A percentile compares a stretch with the other conserved stretches of the same genome.
Evolutionary conservation across 495 filamentous ascomycete species (phyloP).

Genomic region (Penicillium lividum): DNA sequence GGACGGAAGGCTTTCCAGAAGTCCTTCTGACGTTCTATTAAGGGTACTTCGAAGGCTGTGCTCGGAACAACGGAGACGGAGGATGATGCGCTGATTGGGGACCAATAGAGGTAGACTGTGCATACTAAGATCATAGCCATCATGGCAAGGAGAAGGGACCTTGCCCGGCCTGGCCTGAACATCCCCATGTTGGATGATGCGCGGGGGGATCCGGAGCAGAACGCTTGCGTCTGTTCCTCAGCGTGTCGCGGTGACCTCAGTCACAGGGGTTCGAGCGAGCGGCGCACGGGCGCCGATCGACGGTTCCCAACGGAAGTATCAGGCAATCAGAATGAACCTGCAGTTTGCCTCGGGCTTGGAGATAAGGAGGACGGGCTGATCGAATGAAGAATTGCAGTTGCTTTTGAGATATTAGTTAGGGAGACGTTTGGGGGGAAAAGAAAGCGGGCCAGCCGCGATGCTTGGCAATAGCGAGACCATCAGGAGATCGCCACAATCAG

Average conservation of each 20-base stretch:
- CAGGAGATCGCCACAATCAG: background rate
- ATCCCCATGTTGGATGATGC: constrained; percentile 26
- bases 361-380: background rate
- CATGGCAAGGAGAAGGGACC: constrained; percentile 32
- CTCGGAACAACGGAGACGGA: constrained; percentile 40
- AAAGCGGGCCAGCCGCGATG: background rate
- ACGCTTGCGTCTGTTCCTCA: background rate
- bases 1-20: constrained; percentile 44
- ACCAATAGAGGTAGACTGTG: constrained; percentile 43
- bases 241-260: constrained; percentile 4
- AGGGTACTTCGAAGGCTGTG: constrained; percentile 41
- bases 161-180: constrained; percentile 36
- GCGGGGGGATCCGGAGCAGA: background rate
- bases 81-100: constrained; percentile 31
- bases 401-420: background rate
- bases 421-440: background rate
- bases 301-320: constrained; percentile 1
- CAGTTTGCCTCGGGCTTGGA: background rate
- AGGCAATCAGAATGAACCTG: constrained; percentile 5
- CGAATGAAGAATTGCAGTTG: background rate
- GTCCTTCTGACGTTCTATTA: constrained; percentile 38
- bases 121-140: constrained; percentile 36
- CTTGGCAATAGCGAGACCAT: background rate
- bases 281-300: constrained; percentile 29
- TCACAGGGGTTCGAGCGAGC: constrained; percentile 19